Base-by-base conservation (phyloP, 2,329 filamentous ascomycete genomes). In the Dothistroma pini region DNA sequence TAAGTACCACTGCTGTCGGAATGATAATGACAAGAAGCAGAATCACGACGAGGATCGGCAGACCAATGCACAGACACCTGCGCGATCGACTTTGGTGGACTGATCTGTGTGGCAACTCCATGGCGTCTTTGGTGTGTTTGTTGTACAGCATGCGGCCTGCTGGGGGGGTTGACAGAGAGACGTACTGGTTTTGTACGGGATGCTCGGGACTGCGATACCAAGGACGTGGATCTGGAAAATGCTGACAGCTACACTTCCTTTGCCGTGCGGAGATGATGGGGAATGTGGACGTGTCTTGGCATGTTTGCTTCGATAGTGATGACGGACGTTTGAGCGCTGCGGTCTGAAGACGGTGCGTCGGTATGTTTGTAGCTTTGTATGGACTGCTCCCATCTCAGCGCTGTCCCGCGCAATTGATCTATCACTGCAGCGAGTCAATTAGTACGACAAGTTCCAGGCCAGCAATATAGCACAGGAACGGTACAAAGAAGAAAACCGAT, bases 1-100 rank as follows among this genome's bases (percentile, higher is more conserved):
- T 53, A 3, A 67, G 19, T 21, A 67, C 35, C 16, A 67, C 60
- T 31, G 62, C 60, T 22, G 62, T 51, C 10, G 63, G 63, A 21
- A 66, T 62, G 34, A 66, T 60, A 10, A 64, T 58, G n/a, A 65
- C 49, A 7, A 65, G 54, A 25, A 66, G 49, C 21, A 63, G 25
- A 9, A 54, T 44, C 11, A 58, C 31, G 16, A 57, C 29, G 12
- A 56, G 48, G 12, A 54, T 32, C 41, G 34, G 31, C 4, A 53
- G n/a, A 21, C 21, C 47, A 22, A 38, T 54, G 38, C 61, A 59
- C 19, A 59, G 25, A 10, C 35, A 48, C 31, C 22, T 57, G n/a
- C 53, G 59, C 38, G 54, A 47, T 9, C 41, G 31, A 16, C 31
- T 49, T 34, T 52, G 61, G 19, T 22, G 21, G 16, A 57, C 12